Evolutionary conservation across 768 basidiomycete species (phyloP).

Genomic region (Coprinopsis marcescibilis): DNA sequence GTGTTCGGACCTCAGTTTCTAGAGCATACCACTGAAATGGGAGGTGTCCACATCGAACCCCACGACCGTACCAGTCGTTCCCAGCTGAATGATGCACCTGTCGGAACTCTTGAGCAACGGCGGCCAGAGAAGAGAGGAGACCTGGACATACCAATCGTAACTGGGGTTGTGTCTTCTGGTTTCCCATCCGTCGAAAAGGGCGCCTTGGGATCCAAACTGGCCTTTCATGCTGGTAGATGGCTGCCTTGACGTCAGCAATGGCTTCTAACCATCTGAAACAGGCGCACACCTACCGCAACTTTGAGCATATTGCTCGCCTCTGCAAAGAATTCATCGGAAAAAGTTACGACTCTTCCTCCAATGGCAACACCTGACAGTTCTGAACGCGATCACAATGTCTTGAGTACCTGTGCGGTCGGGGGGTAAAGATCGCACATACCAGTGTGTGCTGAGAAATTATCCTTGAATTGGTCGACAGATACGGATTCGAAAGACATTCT

Average conservation of each 20-base stretch:
- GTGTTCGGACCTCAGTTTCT: constrained; percentile 2
- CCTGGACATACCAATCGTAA: constrained; percentile 68
- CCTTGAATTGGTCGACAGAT: constrained; percentile 39
- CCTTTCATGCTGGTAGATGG: constrained; percentile 87
- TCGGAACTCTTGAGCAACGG: background rate
- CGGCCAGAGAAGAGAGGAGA: background rate
- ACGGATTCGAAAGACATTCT: constrained; percentile 41
- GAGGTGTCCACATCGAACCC: constrained; percentile 94
- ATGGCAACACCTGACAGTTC: constrained; percentile 87
- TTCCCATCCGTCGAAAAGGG: constrained; percentile 95
- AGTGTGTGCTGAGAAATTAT: constrained; percentile 42
- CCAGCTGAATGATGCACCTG: constrained; percentile 90
- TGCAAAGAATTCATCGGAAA: constrained; percentile 97
- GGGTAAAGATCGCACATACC: constrained; percentile 28
- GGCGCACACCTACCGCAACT: constrained; percentile 53
- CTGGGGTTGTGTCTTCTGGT: constrained; percentile 80
- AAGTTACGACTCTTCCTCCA: constrained; percentile 66
- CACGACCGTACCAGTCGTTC: constrained; percentile 61
- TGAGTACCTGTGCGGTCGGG: background rate
- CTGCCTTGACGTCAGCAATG: constrained; percentile 35
- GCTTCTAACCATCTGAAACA: constrained; percentile 1
- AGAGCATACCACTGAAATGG: constrained; percentile 75
- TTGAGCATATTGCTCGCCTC: constrained; percentile 77
- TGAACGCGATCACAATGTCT: constrained; percentile 22
- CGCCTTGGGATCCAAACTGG: constrained; percentile 96